A percentile compares a stretch with the other conserved stretches of the same genome.
Evolutionary conservation across 768 basidiomycete species (phyloP).

Genomic region (Coprinopsis marcescibilis): DNA sequence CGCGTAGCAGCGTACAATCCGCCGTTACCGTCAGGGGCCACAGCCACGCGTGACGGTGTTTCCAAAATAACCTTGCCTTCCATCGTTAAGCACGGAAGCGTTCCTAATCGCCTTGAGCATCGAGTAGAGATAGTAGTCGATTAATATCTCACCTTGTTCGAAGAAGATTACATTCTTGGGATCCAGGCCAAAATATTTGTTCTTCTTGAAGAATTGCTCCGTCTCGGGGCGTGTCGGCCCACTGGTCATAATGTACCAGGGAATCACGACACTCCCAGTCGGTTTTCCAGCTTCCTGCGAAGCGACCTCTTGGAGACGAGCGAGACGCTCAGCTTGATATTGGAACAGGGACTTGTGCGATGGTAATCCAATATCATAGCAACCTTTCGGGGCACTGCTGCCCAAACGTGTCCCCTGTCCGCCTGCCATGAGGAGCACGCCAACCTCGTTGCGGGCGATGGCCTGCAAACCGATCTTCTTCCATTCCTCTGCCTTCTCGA

Average conservation of each 20-base stretch:
- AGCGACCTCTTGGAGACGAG: conserved; percentile 73
- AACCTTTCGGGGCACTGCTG: conserved; percentile 90
- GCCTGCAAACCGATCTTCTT: conserved; percentile 72
- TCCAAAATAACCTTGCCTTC: conserved; percentile 93
- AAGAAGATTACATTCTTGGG: conserved; percentile 84
- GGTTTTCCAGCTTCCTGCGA: conserved; percentile 48
- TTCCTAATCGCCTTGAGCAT: conserved; percentile 48
- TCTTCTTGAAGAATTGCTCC: conserved; percentile 72
- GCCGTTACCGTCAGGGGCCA: conserved; percentile 97
- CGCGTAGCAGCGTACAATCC: conserved; percentile 95
- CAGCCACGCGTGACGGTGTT: conserved; percentile 71
- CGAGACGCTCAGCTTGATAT: conserved; percentile 95
- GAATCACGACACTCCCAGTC: conserved; percentile 62
- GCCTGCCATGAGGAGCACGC: conserved; percentile 96
- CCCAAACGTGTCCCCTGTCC: conserved; percentile 96
- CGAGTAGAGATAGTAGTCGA: conserved; percentile 7
- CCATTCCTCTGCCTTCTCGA: conserved; percentile 67
- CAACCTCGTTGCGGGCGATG: conserved; percentile 77
- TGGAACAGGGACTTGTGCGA: conserved; percentile 94
- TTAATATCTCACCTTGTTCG: conserved; percentile 76
- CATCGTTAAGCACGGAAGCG: conserved; percentile 89
- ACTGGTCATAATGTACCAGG: conserved; percentile 99
- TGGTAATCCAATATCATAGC: conserved; percentile 94
- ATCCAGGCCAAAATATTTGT: conserved; percentile 78
- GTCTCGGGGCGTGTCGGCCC: conserved; percentile 90